Percentiles rank a stretch among this genome's conserved stretches.
phyloP scores from a whole-genome alignment of 2,329 filamentous ascomycete genomes.

The Bipolaris cookei region DNA sequence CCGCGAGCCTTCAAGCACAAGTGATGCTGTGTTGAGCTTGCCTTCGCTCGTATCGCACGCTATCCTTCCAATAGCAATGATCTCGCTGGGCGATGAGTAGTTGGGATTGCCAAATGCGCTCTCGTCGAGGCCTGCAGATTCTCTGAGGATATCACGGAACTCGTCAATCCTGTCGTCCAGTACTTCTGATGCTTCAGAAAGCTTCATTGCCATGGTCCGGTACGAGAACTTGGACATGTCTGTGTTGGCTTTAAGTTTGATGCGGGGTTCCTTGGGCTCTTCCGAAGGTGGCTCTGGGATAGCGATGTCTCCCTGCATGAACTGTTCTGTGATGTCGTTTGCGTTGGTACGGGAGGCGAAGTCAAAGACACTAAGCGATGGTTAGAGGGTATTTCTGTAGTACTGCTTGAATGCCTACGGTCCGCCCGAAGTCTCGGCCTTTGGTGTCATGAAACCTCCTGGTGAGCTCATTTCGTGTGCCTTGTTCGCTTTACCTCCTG shows the following conservation, averaged over 20 bases:
- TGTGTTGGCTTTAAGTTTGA: conserved; percentile 84
- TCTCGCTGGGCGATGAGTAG: conserved; percentile 80
- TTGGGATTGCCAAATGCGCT: conserved; percentile 86
- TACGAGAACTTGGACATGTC: conserved; percentile 91
- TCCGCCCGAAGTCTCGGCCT: conserved; percentile 45
- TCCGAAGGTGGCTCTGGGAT: conserved; percentile 72
- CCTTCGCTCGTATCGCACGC: conserved; percentile 87
- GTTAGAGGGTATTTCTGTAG: conserved; percentile 11
- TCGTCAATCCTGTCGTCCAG: conserved; percentile 95
- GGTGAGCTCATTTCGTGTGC: conserved; percentile 59
- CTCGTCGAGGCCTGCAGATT: conserved; percentile 77
- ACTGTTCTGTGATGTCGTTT: conserved; percentile 79
- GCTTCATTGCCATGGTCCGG: conserved; percentile 92
- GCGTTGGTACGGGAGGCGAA: conserved; percentile 80
- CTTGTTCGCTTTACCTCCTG: conserved; percentile 53
- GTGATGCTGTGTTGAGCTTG: conserved; percentile 80
- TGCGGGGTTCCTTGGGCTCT: conserved; percentile 74
- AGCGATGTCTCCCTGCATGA: conserved; percentile 75
- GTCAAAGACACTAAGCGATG: conserved; percentile 58
- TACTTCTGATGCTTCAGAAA: conserved; percentile 89
- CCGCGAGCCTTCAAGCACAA: conserved; percentile 88
- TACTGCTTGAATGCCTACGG: conserved; percentile 45
- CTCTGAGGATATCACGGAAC: conserved; percentile 75
- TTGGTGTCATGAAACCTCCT: conserved; percentile 44
- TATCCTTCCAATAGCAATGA: conserved; percentile 90